Evolutionary conservation across 345 rosid species (phyloP).

Genomic region (Nephelium lappaceum): DNA sequence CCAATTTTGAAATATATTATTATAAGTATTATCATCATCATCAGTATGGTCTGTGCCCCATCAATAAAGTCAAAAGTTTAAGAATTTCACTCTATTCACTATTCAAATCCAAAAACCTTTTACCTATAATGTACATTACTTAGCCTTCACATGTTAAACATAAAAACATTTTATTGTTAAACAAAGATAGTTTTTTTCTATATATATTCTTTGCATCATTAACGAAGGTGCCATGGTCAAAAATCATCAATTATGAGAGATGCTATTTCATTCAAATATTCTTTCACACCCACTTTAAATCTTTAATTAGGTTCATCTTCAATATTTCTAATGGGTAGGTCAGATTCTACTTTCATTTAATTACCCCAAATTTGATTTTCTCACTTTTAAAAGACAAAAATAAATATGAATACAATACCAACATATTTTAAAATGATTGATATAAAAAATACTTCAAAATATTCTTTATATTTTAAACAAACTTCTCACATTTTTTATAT

Average conservation of each 20-base stretch:
- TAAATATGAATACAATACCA: no score
- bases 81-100: not conserved
- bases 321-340: not conserved
- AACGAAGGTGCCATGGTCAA: not conserved
- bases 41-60: not conserved
- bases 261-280: slow-evolving; percentile 2
- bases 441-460: no score
- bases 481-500: no score
- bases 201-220: not conserved
- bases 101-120: not conserved
- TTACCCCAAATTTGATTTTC: not conserved
- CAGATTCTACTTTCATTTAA: slow-evolving; percentile 5
- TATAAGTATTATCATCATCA: not conserved
- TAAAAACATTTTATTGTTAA: not conserved
- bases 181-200: not conserved
- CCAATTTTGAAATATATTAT: not conserved
- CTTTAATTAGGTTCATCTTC: not conserved
- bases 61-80: not conserved
- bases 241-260: not conserved
- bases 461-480: no score
- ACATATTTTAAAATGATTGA: no score
- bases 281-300: slow-evolving; percentile 12
- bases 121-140: not conserved
- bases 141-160: not conserved
- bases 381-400: not conserved